Conservation (phyloP, 305 asterid genomes). For the Withania somnifera region DNA sequence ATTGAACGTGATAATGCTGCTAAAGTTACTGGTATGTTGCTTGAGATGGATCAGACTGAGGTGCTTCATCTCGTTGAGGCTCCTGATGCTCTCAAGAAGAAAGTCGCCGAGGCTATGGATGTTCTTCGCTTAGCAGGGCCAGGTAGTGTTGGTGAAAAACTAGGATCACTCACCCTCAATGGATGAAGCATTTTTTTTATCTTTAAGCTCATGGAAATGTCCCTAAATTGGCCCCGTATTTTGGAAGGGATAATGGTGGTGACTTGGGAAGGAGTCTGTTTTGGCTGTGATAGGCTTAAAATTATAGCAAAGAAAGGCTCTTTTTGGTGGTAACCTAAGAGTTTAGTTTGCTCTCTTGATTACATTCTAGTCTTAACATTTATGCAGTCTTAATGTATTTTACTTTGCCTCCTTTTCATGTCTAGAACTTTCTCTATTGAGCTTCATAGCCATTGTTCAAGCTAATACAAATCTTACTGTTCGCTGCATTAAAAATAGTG, state of each 20-base stretch:
- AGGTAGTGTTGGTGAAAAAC: not conserved
- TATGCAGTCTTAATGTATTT: too few relatives aligned
- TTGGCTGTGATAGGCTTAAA: not conserved
- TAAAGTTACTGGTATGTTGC: conserved; percentile 69
- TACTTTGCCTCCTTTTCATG: not conserved
- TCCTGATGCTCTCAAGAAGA: conserved; percentile 67
- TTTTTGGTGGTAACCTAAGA: not conserved
- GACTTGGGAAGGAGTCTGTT: not conserved
- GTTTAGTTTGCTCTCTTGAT: not conserved
- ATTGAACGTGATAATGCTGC: conserved; percentile 42
- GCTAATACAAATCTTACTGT: not conserved
- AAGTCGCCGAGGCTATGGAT: conserved; percentile 67
- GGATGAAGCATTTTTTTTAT: not conserved
- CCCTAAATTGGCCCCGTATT: not conserved
- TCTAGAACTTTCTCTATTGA: not conserved
- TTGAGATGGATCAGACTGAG: conserved; percentile 86
- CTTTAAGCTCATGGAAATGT: not conserved
- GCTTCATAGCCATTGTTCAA: not conserved
- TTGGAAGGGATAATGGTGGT: not conserved
- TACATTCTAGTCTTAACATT: too few relatives aligned
- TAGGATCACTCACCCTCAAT: not conserved
- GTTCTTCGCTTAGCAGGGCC: conserved; percentile 30
- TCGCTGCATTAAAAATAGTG: not conserved
- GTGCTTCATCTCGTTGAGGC: conserved; percentile 80
- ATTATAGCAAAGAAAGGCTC: not conserved